Evolutionary conservation across 1,284 basidiomycete genomes (phyloP).

Genomic region (Marasmius oreades): DNA sequence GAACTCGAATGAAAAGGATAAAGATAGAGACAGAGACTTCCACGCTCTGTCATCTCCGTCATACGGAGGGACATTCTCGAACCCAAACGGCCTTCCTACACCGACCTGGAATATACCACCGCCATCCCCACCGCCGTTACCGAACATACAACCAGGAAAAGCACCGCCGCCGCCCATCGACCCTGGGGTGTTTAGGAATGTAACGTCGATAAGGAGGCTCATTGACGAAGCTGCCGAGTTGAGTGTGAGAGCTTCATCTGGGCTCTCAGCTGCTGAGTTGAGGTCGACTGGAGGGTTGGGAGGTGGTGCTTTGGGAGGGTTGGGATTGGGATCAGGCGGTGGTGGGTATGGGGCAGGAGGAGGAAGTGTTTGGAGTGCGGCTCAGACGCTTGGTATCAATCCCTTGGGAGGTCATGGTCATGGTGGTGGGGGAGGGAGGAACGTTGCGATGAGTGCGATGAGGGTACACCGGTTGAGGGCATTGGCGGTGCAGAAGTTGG

Average conservation of each 20-base stretch:
- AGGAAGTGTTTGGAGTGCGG: slow-evolving; percentile 51
- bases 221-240: slow-evolving; percentile 84
- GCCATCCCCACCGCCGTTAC: slow-evolving; percentile 44
- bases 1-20: slow-evolving; percentile 36
- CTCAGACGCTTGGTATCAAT: slow-evolving; percentile 59
- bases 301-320: slow-evolving; percentile 23
- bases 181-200: slow-evolving; percentile 75
- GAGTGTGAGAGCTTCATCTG: slow-evolving; percentile 76
- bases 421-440: slow-evolving; percentile 54
- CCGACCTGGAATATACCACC: slow-evolving; percentile 32
- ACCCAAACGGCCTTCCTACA: slow-evolving; percentile 15
- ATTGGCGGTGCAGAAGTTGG: slow-evolving; percentile 78
- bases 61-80: slow-evolving; percentile 29
- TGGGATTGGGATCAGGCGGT: slow-evolving; percentile 12
- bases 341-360: slow-evolving; percentile 17
- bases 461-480: slow-evolving; percentile 72
- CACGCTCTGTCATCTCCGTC: slow-evolving; percentile 39
- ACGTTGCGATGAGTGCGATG: slow-evolving; percentile 77
- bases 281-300: slow-evolving; percentile 51
- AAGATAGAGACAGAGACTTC: slow-evolving; percentile 41
- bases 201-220: slow-evolving; percentile 66
- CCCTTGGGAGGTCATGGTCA: slow-evolving; percentile 34
- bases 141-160: slow-evolving; percentile 56
- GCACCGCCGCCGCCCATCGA: slow-evolving; percentile 78
- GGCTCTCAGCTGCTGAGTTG: slow-evolving; percentile 67